A percentile compares a stretch with the other conserved stretches of the same genome.
Evolutionary conservation across 1,284 basidiomycete genomes (phyloP).

Genomic region (Rhodotorula mucilaginosa): DNA sequence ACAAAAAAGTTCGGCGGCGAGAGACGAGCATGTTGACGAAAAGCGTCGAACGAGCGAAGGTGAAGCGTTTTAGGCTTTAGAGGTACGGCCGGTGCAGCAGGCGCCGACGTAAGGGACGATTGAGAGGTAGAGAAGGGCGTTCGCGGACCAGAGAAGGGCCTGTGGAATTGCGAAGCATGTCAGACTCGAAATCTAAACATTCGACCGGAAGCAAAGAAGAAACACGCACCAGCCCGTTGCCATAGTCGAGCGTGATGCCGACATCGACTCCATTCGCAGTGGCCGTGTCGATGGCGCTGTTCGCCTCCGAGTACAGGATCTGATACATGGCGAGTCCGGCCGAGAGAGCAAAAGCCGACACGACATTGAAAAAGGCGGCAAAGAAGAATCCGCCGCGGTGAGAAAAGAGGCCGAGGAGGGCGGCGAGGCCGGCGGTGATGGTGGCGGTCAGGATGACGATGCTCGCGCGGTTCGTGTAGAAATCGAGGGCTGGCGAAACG

Average conservation of each 20-base stretch:
- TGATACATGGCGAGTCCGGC: slow-evolving; percentile 40
- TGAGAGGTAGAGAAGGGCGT: slow-evolving; percentile 31
- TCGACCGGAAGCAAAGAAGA: background rate
- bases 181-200: background rate
- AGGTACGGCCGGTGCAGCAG: slow-evolving; percentile 26
- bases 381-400: slow-evolving; percentile 40
- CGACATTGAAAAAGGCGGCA: slow-evolving; percentile 27
- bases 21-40: no score
- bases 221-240: slow-evolving; percentile 34
- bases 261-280: slow-evolving; percentile 23
- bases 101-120: slow-evolving; percentile 32
- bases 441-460: slow-evolving; percentile 12
- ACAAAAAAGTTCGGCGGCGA: no score
- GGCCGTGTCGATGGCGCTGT: slow-evolving; percentile 25
- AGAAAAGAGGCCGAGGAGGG: slow-evolving; percentile 40
- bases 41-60: no score
- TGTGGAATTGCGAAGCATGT: background rate
- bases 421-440: slow-evolving; percentile 19
- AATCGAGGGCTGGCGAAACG: slow-evolving; percentile 20
- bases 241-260: slow-evolving; percentile 39
- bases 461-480: slow-evolving; percentile 16
- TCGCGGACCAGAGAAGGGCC: slow-evolving; percentile 40
- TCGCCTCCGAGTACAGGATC: slow-evolving; percentile 25
- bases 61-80: no score
- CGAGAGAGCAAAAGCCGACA: slow-evolving; percentile 37